Evolutionary conservation across 1,139 yeast genomes (phyloP).

Genomic region (Saccharomyces hybrid): DNA sequence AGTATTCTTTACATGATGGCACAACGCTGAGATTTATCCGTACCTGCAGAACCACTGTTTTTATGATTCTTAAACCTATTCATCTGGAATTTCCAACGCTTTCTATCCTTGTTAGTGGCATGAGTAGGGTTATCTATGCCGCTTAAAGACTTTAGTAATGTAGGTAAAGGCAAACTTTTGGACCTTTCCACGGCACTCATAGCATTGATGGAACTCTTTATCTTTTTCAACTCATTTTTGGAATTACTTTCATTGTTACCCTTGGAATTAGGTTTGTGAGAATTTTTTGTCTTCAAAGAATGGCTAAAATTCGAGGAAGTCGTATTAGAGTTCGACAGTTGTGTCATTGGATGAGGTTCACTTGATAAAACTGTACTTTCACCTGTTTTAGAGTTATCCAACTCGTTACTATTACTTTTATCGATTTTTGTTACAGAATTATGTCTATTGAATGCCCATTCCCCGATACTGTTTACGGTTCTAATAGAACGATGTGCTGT

Average conservation of each 20-base stretch:
- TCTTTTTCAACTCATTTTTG: constrained; percentile 12
- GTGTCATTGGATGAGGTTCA: constrained; percentile 4
- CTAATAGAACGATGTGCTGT: constrained; percentile 28
- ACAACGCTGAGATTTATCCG: constrained; percentile 10
- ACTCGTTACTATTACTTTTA: constrained; percentile 1
- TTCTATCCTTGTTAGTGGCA: constrained; percentile 5
- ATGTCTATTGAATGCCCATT: constrained; percentile 20
- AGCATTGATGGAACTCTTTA: constrained; percentile 13
- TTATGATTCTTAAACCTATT: constrained; percentile 14
- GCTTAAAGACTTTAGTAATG: constrained; percentile 13
- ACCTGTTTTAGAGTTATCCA: background rate
- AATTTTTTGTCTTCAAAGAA: background rate
- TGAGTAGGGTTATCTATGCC: constrained; percentile 8
- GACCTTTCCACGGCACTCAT: constrained; percentile 24
- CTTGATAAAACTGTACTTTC: constrained; percentile 1
- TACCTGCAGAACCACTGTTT: constrained; percentile 1
- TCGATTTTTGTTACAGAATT: constrained; percentile 1
- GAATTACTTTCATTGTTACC: constrained; percentile 7
- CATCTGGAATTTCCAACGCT: constrained; percentile 18
- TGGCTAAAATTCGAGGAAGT: background rate
- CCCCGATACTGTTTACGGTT: constrained; percentile 27
- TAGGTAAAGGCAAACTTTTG: constrained; percentile 25
- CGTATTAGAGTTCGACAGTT: background rate
- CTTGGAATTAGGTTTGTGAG: constrained; percentile 1
- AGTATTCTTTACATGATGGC: constrained; percentile 8